Conservation (phyloP, 768 basidiomycete genomes). For the Lentinula detonsa region DNA sequence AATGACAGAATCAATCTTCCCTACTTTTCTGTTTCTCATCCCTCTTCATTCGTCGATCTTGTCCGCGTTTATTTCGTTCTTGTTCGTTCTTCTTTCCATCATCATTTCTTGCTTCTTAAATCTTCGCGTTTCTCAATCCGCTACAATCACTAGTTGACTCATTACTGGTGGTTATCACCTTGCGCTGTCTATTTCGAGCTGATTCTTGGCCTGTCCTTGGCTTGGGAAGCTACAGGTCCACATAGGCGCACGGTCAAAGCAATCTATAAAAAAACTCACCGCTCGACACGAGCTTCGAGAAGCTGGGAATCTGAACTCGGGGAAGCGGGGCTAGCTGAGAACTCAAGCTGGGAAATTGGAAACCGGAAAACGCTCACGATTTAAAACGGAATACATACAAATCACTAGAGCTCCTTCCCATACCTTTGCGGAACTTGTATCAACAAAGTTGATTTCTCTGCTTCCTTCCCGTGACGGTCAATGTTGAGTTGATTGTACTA, state of each 20-base stretch:
- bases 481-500: background rate
- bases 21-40: background rate
- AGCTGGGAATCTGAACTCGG: background rate
- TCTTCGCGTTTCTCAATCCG: background rate
- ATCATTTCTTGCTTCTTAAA: background rate
- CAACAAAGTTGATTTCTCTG: background rate
- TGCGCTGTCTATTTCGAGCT: background rate
- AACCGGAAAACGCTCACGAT: background rate
- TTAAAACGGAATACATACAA: background rate
- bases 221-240: background rate
- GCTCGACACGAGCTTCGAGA: background rate
- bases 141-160: too few relatives aligned
- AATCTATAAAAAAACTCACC: background rate
- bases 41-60: background rate
- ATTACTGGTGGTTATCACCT: too few relatives aligned
- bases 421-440: background rate
- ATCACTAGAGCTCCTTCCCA: background rate
- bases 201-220: background rate
- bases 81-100: background rate
- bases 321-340: background rate
- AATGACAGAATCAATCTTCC: background rate
- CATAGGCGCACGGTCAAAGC: background rate
- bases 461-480: background rate
- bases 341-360: background rate
- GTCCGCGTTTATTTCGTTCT: background rate